Base-by-base conservation (phyloP, 441 rosid species). In the Cnidoscolus chayamansa region DNA sequence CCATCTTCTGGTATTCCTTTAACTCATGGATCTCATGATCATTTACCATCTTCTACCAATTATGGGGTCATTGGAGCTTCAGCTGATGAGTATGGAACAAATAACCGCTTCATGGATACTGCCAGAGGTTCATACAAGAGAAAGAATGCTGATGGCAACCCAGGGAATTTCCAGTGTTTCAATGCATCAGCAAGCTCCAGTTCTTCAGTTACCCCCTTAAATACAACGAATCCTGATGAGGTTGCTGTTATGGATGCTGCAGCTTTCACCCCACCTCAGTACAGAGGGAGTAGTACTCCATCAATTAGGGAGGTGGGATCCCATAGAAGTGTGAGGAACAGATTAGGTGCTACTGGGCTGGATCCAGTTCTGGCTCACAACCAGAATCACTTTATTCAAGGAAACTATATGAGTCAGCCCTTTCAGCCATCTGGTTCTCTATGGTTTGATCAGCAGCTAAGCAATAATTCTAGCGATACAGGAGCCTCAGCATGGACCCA, bases 41-140 rank as follows among this genome's bases (percentile, higher is more conserved):
- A 83, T 63, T 62, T 81, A 56, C 78, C 84, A 60, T 74, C 87
- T 68, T 81, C 82, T 53, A 80, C 86, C 81, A 84, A 78, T 76
- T 82, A 81, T 45, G 79, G 85, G 57, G 81, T 79, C 63, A 66
- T 77, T 73, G 94, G 92, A 79, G 86, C 75, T 72, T 69, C 88
- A 67, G 79, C 81, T 10, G 90, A 82, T 67, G 92, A 86, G 50
- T 81, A 84, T 72, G 92, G 86, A 65, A 84, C 84, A 75, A 82
- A 77, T 66, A 71, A 63, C 35, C 83, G 81, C 67, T 81, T 80
- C 64, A 78, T 85, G 87, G 90, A 87, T 71, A 76, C 82, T 58
- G 76, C 80, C 40, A 86, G 88, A 78, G 86, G 85, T 19, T 56
- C 87, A 59, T 93, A 74, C 81, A 93, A 93, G 84, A 87, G 89